Evolutionary conservation across 495 filamentous ascomycete genomes (phyloP).

Genomic region (Hypomontagnella submonticulosa): DNA sequence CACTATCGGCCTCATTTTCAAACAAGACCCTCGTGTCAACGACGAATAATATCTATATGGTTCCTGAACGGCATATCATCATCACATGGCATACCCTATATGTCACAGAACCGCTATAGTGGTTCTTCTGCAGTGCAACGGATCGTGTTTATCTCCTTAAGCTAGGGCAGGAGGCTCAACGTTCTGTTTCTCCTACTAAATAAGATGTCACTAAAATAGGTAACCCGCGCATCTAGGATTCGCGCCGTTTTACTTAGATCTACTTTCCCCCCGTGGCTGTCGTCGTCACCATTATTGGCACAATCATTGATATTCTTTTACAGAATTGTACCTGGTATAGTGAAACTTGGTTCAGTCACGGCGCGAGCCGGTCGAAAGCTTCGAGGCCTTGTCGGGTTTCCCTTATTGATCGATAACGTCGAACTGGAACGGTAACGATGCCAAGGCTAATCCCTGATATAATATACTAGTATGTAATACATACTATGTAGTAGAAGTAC

Average conservation of each 20-base stretch:
- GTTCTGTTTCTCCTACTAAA: not conserved
- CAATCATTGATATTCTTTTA: not conserved
- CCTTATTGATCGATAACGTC: not conserved
- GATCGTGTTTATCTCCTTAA: slow-evolving; percentile 1
- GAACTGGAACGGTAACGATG: slow-evolving; percentile 18
- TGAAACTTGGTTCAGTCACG: slow-evolving; percentile 4
- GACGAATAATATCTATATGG: slow-evolving; percentile 16
- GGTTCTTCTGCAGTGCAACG: slow-evolving; percentile 14
- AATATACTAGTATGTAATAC: slow-evolving; percentile 9
- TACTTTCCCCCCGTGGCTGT: not conserved
- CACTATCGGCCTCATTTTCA: slow-evolving; percentile 34
- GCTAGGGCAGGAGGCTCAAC: slow-evolving; percentile 15
- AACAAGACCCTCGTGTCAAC: slow-evolving; percentile 26
- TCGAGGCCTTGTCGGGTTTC: slow-evolving; percentile 1
- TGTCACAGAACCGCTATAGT: slow-evolving; percentile 5
- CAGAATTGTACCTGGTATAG: not conserved
- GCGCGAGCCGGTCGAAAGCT: slow-evolving; percentile 25
- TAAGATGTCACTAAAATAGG: too few species aligned
- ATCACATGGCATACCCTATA: slow-evolving; percentile 1
- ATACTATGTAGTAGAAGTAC: not conserved
- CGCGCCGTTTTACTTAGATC: slow-evolving; percentile 1
- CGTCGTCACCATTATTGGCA: not conserved
- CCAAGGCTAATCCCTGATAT: slow-evolving; percentile 26
- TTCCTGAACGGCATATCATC: slow-evolving; percentile 2
- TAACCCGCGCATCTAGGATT: not conserved